These are phyloP conservation scores for Phytophthora constricta DNA, from an alignment of 352 stramenopile genomes.

Conservation along the genomic window DNA sequence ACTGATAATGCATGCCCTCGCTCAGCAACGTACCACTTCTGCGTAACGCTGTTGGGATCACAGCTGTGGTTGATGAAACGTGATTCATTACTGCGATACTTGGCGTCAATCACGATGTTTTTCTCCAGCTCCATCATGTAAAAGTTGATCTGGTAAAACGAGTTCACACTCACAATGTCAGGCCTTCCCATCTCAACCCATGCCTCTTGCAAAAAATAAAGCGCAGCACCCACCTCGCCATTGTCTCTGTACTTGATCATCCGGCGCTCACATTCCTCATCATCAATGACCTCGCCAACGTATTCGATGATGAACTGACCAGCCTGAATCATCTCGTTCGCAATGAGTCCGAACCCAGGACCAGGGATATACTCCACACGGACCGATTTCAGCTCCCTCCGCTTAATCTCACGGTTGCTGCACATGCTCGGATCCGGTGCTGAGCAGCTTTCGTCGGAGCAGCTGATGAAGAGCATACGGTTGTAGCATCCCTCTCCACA, in stretches of 20 bases:
- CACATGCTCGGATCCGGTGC: constrained; percentile 69
- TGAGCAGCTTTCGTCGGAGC: constrained; percentile 79
- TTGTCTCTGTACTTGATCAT: constrained; percentile 63
- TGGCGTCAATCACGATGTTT: constrained; percentile 86
- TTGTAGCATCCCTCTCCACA: constrained; percentile 84
- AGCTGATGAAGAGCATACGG: constrained; percentile 87
- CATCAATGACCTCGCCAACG: constrained; percentile 93
- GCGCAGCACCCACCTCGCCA: constrained; percentile 46
- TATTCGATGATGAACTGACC: constrained; percentile 95
- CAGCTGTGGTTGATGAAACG: constrained; percentile 97
- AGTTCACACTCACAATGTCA: constrained; percentile 2
- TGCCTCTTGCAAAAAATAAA: neutral
- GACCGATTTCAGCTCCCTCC: constrained; percentile 68
- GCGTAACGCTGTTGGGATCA: constrained; percentile 93
- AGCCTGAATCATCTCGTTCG: constrained; percentile 75
- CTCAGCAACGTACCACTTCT: constrained; percentile 83
- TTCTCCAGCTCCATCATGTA: constrained; percentile 92
- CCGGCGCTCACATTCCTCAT: constrained; percentile 75
- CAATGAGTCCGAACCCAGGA: constrained; percentile 91
- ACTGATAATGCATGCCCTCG: neutral
- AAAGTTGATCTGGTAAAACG: constrained; percentile 61
- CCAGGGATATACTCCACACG: constrained; percentile 79
- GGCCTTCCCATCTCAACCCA: neutral
- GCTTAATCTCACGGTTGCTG: constrained; percentile 78
- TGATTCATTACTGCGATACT: constrained; percentile 91